phyloP scores from a whole-genome alignment of 2,329 filamentous ascomycete species.

The Sporothrix euskadiensis region DNA sequence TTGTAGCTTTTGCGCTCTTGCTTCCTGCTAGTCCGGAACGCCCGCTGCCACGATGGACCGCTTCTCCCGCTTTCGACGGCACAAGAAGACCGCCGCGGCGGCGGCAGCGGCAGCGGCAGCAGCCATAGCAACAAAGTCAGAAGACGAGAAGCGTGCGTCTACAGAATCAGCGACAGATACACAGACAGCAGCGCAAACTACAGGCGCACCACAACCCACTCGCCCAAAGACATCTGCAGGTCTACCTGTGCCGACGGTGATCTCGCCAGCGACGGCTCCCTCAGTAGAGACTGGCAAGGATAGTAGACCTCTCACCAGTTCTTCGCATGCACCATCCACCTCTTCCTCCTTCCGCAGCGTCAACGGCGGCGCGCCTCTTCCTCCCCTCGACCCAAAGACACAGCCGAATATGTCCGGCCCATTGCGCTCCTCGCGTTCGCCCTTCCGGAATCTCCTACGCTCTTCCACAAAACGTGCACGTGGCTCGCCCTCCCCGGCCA shows the following conservation, averaged over 20 bases:
- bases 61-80: conserved; percentile 39
- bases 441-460: conserved; percentile 39
- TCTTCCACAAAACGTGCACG: conserved; percentile 38
- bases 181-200: neutral
- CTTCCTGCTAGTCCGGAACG: neutral
- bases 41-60: conserved; percentile 36
- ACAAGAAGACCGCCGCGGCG: conserved; percentile 35
- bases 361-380: conserved; percentile 22
- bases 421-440: conserved; percentile 30
- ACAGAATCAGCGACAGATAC: neutral
- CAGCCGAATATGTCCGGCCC: conserved; percentile 28
- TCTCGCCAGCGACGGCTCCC: neutral
- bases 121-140: neutral
- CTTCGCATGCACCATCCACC: neutral
- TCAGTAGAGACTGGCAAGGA: conserved; percentile 1
- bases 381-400: neutral
- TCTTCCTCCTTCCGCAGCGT: conserved; percentile 16
- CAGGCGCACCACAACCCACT: neutral
- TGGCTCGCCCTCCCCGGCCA: conserved; percentile 36
- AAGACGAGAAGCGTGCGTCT: neutral
- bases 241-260: neutral
- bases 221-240: neutral
- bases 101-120: conserved; percentile 10
- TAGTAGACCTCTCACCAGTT: neutral
- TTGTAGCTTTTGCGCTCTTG: neutral